phyloP scores from a whole-genome alignment of 164 flowering plant species.

The Hamamelis virginiana region DNA sequence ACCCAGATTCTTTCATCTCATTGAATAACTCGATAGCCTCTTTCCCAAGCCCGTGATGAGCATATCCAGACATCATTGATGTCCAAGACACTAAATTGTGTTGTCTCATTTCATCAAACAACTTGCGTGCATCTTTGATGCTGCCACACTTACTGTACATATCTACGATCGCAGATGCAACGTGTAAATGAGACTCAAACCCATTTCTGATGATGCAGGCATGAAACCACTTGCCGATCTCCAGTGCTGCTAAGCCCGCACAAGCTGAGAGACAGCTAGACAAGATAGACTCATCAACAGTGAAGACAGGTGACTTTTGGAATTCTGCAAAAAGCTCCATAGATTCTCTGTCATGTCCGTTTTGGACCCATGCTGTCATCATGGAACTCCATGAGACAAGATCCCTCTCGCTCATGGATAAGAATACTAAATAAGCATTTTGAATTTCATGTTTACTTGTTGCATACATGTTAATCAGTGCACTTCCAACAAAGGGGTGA shows the following conservation, averaged over 20 bases:
- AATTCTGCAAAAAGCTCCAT: constrained; percentile 5
- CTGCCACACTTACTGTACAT: constrained; percentile 18
- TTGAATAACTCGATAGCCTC: constrained; percentile 10
- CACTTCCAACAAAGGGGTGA: constrained; percentile 21
- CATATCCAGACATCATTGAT: constrained; percentile 14
- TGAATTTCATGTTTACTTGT: constrained; percentile 4
- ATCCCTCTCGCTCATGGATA: constrained; percentile 16
- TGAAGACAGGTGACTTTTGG: not conserved
- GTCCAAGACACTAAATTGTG: constrained; percentile 12
- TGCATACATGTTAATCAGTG: constrained; percentile 24
- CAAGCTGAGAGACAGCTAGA: no score
- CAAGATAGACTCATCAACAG: no score
- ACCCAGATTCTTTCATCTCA: constrained; percentile 13
- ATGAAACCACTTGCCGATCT: constrained; percentile 7
- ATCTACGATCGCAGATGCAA: constrained; percentile 3
- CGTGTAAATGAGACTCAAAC: constrained; percentile 6
- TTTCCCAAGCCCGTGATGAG: constrained; percentile 4
- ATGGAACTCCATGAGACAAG: constrained; percentile 23
- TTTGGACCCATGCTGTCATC: constrained; percentile 12
- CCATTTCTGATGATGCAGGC: constrained; percentile 7
- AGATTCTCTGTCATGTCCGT: constrained; percentile 7
- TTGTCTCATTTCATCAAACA: constrained; percentile 4
- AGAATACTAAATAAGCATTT: constrained; percentile 16
- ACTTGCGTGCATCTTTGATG: constrained; percentile 8
- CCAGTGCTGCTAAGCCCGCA: constrained; percentile 5